phyloP scores from a whole-genome alignment of 2,329 filamentous ascomycete species.

The Colletotrichum abscissum region DNA sequence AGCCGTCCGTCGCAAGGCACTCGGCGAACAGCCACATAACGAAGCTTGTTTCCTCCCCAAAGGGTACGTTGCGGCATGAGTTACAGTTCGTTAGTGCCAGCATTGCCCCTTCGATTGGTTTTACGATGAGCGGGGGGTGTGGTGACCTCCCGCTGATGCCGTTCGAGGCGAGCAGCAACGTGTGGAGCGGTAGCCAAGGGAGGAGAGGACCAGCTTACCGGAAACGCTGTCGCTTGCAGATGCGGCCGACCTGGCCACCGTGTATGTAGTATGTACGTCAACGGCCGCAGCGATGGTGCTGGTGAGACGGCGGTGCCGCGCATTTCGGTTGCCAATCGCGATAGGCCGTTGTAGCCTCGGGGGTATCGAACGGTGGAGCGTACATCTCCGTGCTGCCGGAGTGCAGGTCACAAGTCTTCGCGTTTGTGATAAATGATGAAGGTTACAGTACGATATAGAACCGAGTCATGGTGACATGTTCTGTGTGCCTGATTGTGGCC shows the following conservation, averaged over 20 bases:
- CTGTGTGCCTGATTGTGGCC: constrained; percentile 27
- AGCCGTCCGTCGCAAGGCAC: neutral
- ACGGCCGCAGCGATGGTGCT: constrained; percentile 8
- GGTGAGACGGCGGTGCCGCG: constrained; percentile 14
- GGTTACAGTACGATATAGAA: constrained; percentile 2
- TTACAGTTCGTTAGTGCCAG: neutral
- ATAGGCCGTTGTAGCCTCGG: neutral
- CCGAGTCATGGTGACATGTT: constrained; percentile 19
- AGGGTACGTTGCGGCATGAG: neutral
- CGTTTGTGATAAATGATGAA: constrained; percentile 10
- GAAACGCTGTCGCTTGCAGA: constrained; percentile 28
- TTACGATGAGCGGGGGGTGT: constrained; percentile 1
- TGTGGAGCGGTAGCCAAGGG: neutral
- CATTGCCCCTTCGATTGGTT: constrained; percentile 20
- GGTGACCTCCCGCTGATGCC: constrained; percentile 15
- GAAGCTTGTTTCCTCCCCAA: constrained; percentile 3
- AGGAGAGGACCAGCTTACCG: constrained; percentile 11
- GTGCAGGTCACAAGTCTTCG: neutral
- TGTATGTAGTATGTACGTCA: neutral
- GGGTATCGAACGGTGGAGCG: constrained; percentile 10
- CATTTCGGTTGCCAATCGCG: neutral
- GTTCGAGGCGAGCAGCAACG: constrained; percentile 22
- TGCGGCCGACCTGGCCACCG: constrained; percentile 3
- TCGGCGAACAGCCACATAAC: constrained; percentile 18
- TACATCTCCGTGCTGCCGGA: constrained; percentile 8